Conservation (phyloP, 2,329 filamentous ascomycete genomes). For the Phyllosticta citrichinensis region DNA sequence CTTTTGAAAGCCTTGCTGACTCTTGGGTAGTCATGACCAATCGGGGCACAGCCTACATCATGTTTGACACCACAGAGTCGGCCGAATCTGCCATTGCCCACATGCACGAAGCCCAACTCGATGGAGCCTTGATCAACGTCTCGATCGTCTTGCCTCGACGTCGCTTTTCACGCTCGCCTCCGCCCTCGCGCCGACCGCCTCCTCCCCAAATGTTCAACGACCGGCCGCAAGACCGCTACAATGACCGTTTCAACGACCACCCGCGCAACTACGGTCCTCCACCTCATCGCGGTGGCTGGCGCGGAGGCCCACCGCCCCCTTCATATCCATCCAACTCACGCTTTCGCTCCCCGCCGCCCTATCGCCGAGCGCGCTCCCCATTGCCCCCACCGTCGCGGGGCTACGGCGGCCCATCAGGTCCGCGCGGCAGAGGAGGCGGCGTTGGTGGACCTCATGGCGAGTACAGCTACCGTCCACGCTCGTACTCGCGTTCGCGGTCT, state of each 20-base stretch:
- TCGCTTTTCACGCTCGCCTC: constrained; percentile 72
- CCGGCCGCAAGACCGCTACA: constrained; percentile 5
- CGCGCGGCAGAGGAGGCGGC: background rate
- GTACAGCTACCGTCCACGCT: constrained; percentile 25
- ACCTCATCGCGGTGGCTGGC: constrained; percentile 34
- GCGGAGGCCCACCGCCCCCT: constrained; percentile 14
- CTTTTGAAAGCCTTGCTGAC: background rate
- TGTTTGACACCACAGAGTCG: constrained; percentile 66
- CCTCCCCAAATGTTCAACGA: constrained; percentile 21
- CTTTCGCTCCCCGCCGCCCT: constrained; percentile 4
- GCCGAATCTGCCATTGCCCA: constrained; percentile 85
- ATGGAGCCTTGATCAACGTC: constrained; percentile 73
- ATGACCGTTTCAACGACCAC: constrained; percentile 15
- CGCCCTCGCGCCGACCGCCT: constrained; percentile 52
- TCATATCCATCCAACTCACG: constrained; percentile 6
- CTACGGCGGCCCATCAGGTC: background rate
- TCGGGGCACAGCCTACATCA: constrained; percentile 85
- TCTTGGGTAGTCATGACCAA: constrained; percentile 63
- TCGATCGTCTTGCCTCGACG: constrained; percentile 79
- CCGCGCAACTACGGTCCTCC: constrained; percentile 13
- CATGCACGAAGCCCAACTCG: constrained; percentile 96
- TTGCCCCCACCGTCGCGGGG: background rate
- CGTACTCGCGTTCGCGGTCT: constrained; percentile 10
- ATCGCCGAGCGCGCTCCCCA: background rate
- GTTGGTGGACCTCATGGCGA: background rate